phyloP scores from a whole-genome alignment of 352 stramenopile species.

The Globisporangium polare region DNA sequence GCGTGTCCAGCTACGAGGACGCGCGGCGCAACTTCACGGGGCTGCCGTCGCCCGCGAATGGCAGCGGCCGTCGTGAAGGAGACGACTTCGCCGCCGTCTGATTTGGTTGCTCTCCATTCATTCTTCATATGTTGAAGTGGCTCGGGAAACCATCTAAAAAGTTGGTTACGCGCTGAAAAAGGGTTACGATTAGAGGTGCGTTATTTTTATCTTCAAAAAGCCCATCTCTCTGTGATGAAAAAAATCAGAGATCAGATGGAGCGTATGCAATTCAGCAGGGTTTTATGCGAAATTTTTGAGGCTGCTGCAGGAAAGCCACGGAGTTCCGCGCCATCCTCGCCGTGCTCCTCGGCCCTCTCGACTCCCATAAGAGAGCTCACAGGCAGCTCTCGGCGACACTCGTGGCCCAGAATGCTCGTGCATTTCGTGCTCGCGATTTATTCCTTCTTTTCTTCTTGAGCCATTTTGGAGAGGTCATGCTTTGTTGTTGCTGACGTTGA shows the following conservation, averaged over 20 bases:
- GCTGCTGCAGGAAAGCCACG: too few relatives aligned
- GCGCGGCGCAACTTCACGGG: conserved; percentile 43
- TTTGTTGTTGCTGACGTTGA: not conserved
- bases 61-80: not conserved
- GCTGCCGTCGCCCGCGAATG: conserved; percentile 30
- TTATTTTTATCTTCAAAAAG: too few relatives aligned
- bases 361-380: too few relatives aligned
- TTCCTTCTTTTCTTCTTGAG: not conserved
- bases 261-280: not conserved
- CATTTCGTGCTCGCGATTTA: not conserved
- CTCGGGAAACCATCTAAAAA: not conserved
- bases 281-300: too few relatives aligned
- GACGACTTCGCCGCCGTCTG: conserved; percentile 15
- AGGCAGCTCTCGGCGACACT: too few relatives aligned
- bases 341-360: too few relatives aligned
- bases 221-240: not conserved
- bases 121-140: not conserved
- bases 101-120: not conserved
- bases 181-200: too few relatives aligned
- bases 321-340: too few relatives aligned
- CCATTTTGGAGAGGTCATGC: too few relatives aligned
- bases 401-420: too few relatives aligned
- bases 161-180: too few relatives aligned
- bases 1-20: conserved; percentile 52
- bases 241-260: too few relatives aligned